A percentile compares a stretch with the other conserved stretches of the same genome.
Evolutionary conservation across 169 alveolate genomes (phyloP).

Genomic region (Plasmodium knowlesi): DNA sequence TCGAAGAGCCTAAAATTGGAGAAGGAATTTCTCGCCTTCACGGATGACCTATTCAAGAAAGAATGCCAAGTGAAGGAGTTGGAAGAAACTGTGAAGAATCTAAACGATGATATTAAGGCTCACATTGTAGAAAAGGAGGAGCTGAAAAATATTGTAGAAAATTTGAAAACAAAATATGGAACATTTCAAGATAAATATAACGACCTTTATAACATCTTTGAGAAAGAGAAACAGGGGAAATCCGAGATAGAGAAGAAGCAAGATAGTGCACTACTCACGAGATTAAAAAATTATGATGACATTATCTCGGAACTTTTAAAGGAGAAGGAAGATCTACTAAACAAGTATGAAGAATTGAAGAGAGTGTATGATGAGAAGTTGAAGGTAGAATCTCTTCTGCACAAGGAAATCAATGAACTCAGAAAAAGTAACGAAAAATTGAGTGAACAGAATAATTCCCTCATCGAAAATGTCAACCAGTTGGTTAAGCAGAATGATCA

Average conservation of each 20-base stretch:
- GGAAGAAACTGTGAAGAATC: slow-evolving; percentile 38
- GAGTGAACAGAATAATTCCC: slow-evolving; percentile 24
- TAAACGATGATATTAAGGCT: slow-evolving; percentile 51
- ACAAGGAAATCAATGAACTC: slow-evolving; percentile 42
- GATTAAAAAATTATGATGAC: slow-evolving; percentile 47
- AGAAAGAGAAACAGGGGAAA: slow-evolving; percentile 15
- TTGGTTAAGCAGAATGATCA: slow-evolving; percentile 49
- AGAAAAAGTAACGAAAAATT: slow-evolving; percentile 19
- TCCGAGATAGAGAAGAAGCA: slow-evolving; percentile 19
- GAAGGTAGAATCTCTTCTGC: slow-evolving; percentile 19
- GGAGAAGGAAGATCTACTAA: slow-evolving; percentile 44
- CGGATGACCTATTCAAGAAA: slow-evolving; percentile 67
- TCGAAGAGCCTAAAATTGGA: slow-evolving; percentile 35
- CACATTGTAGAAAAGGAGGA: slow-evolving; percentile 60
- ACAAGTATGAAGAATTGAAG: slow-evolving; percentile 63
- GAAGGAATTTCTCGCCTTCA: slow-evolving; percentile 56
- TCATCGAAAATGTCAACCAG: slow-evolving; percentile 16
- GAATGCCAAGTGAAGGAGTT: slow-evolving; percentile 36
- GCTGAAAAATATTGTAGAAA: slow-evolving; percentile 15
- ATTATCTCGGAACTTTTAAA: slow-evolving; percentile 44
- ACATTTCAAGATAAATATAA: slow-evolving; percentile 48
- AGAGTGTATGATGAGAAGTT: slow-evolving; percentile 35
- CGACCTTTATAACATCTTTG: slow-evolving; percentile 13
- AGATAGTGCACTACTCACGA: slow-evolving; percentile 11
- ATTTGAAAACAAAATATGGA: slow-evolving; percentile 43